Evolutionary conservation across 2,329 filamentous ascomycete genomes (phyloP).

Genomic region (Exophiala sp.): DNA sequence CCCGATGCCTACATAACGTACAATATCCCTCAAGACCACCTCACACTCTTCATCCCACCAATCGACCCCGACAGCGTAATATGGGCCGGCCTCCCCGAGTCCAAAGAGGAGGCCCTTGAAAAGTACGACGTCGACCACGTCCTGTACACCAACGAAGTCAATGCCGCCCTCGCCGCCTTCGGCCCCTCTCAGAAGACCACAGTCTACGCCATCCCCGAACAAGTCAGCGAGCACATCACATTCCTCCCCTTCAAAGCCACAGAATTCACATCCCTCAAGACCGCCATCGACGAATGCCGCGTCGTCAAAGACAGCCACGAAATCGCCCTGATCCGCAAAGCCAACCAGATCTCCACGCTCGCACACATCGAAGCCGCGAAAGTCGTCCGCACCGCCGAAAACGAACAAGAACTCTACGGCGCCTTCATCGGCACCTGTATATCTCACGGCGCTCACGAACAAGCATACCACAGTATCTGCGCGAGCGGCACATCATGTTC

Average conservation of each 20-base stretch:
- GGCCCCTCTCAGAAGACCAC: conserved; percentile 43
- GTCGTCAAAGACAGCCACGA: conserved; percentile 86
- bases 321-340: conserved; percentile 73
- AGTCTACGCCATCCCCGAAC: conserved; percentile 73
- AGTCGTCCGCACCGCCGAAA: conserved; percentile 60
- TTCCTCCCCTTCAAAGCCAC: conserved; percentile 68
- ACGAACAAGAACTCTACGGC: conserved; percentile 81
- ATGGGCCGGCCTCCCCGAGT: conserved; percentile 86
- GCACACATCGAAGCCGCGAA: conserved; percentile 73
- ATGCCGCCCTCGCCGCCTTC: conserved; percentile 61
- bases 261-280: conserved; percentile 58
- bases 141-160: conserved; percentile 68
- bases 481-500: conserved; percentile 78
- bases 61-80: conserved; percentile 84
- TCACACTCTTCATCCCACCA: conserved; percentile 87
- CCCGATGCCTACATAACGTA: conserved; percentile 79
- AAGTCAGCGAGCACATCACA: conserved; percentile 68
- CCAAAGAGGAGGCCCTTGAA: conserved; percentile 67
- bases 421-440: conserved; percentile 71
- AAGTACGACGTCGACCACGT: conserved; percentile 81
- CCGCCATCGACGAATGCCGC: conserved; percentile 74
- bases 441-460: conserved; percentile 66
- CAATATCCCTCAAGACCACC: conserved; percentile 67
- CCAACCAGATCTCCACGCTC: conserved; percentile 72
- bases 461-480: conserved; percentile 87